Conservation (phyloP, 164 flowering plant species). For the Chimonanthus praecox region DNA sequence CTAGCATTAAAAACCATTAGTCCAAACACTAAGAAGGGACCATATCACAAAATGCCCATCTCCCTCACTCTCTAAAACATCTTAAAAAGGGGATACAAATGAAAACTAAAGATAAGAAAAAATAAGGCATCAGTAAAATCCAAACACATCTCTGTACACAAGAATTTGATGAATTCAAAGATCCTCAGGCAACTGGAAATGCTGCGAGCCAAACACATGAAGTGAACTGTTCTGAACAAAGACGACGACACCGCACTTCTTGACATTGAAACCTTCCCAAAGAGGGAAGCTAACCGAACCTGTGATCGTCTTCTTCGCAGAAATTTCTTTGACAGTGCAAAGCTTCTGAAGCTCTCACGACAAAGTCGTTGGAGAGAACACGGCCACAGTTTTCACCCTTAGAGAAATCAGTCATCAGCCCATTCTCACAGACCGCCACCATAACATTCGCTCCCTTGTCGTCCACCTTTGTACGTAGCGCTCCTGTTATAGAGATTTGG, state of each 20-base stretch:
- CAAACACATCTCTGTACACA: constrained; percentile 4
- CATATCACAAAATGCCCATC: background rate
- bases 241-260: constrained; percentile 65
- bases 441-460: constrained; percentile 47
- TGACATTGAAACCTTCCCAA: constrained; percentile 74
- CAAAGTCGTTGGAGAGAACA: constrained; percentile 62
- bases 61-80: background rate
- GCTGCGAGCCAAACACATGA: constrained; percentile 64
- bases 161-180: constrained; percentile 39
- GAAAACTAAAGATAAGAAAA: background rate
- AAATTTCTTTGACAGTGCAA: constrained; percentile 54
- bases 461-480: constrained; percentile 59
- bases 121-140: background rate
- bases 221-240: constrained; percentile 58
- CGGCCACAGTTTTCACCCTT: constrained; percentile 80
- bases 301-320: constrained; percentile 56
- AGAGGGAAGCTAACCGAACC: constrained; percentile 54
- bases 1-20: too few species aligned
- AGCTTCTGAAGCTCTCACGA: constrained; percentile 76
- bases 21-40: too few species aligned
- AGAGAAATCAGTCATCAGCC: constrained; percentile 56
- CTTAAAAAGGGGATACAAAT: background rate
- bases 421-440: constrained; percentile 73
- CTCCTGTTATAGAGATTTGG: constrained; percentile 60
- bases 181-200: constrained; percentile 47